A percentile compares a stretch with the other conserved stretches of the same genome.
Evolutionary conservation across 441 rosid genomes (phyloP).

Genomic region (Pelargonium myrrhifolium): DNA sequence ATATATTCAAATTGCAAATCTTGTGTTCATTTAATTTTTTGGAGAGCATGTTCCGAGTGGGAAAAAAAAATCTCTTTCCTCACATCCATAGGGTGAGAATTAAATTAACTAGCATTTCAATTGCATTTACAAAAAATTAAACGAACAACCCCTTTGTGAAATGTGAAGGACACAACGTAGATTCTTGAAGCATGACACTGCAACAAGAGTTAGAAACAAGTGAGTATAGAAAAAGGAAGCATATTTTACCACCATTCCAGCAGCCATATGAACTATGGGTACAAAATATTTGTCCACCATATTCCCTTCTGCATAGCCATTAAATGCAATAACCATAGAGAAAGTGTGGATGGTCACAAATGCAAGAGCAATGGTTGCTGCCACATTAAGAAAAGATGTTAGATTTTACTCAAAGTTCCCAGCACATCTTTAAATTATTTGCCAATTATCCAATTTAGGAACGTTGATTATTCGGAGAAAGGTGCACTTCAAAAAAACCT

Average conservation of each 20-base stretch:
- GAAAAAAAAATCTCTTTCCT: too few species aligned
- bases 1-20: too few species aligned
- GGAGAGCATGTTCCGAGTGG: background rate
- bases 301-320: constrained; percentile 81
- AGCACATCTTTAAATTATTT: background rate
- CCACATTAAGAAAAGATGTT: constrained; percentile 23
- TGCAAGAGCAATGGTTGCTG: constrained; percentile 86
- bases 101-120: too few species aligned
- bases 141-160: background rate
- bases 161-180: background rate
- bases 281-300: constrained; percentile 73
- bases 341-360: constrained; percentile 89
- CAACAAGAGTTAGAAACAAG: background rate
- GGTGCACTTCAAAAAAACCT: constrained; percentile 5
- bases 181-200: background rate
- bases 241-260: constrained; percentile 70
- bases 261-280: constrained; percentile 73
- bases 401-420: constrained; percentile 6
- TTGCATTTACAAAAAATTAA: too few species aligned
- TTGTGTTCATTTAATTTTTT: background rate
- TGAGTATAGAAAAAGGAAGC: constrained; percentile 9
- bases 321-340: constrained; percentile 94
- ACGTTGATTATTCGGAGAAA: background rate
- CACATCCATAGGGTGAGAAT: too few species aligned
- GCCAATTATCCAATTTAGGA: background rate